Percentiles rank a stretch among this genome's conserved stretches.
phyloP scores from a whole-genome alignment of 805 yeast genomes.

The Lipomyces sp. region DNA sequence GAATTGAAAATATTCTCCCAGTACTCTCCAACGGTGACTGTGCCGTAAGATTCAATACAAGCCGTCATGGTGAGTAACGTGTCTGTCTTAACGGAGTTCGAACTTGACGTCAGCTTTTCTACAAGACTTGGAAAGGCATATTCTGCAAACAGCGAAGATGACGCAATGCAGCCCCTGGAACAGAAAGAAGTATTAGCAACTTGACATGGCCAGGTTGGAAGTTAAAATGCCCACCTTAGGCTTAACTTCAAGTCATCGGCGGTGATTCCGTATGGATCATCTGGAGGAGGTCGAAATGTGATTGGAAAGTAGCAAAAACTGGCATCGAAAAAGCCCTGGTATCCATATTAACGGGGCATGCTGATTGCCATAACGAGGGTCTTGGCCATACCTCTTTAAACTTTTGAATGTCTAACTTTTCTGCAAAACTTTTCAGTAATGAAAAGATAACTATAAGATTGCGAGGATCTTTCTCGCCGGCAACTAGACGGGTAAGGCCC shows the following conservation, averaged over 20 bases:
- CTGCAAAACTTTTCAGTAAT: conserved; percentile 50
- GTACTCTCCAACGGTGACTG: conserved; percentile 49
- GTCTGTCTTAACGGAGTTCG: conserved; percentile 67
- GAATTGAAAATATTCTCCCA: conserved; percentile 86
- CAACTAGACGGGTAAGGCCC: conserved; percentile 63
- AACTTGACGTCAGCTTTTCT: conserved; percentile 75
- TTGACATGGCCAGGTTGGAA: not conserved
- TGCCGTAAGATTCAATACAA: conserved; percentile 54
- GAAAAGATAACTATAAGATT: conserved; percentile 71
- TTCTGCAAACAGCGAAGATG: conserved; percentile 60
- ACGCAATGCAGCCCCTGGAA: conserved; percentile 55
- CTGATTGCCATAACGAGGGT: no score
- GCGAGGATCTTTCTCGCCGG: conserved; percentile 92
- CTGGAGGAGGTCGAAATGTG: conserved; percentile 80
- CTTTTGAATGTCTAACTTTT: conserved; percentile 42
- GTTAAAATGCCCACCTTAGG: conserved; percentile 36
- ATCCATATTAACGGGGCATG: no score
- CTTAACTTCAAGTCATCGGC: conserved; percentile 63
- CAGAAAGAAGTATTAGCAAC: not conserved
- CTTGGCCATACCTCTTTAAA: conserved; percentile 18
- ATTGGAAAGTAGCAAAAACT: conserved; percentile 96
- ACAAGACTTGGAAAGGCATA: conserved; percentile 75
- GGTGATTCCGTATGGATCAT: conserved; percentile 79
- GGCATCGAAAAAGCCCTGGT: conserved; percentile 79
- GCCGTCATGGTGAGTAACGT: conserved; percentile 58